Evolutionary conservation across 257 asterid species (phyloP), one percentile per base, ranked within the genome.

Genomic region (Henckelia pumila): DNA sequence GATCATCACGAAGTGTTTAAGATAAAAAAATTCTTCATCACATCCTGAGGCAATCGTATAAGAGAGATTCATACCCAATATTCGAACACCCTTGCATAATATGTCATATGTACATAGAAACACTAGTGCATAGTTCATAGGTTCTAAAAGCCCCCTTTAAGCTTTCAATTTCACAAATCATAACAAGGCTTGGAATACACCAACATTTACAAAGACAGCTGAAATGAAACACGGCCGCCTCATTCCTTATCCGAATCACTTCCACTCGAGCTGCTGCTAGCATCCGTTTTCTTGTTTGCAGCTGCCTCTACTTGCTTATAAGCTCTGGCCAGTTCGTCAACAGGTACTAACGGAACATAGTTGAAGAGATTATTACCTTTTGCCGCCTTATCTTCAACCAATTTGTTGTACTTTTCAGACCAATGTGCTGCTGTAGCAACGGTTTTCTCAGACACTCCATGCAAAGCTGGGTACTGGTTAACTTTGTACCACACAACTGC

Each of bases 331-430:
- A 89, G 73, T 55, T 86, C 96, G 13, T 88, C 95, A 19, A 86
- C 79, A 1, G 97, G 97, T 21, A 92, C 81, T 26, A 75, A 68
- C 0, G 97, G 98, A 2, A 81, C 68, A 50, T 89, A 86, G 52
- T 74, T 64, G 26, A 84, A 80, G 8, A 82, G 22, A 25, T 69
- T 71, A 49, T 80, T 84, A 7, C 97, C 98, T 63, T 83, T 86
- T 0, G 73, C 78, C 2, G 62, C 69, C 85, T 81, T 9, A 61
- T 77, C 79, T 7, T 72, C 73, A 3, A 84, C 84, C 53, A 82
- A 29, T 24, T 79, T 62, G 70, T 89, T 86, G 61, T 89, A 92
- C 64, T 76, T 86, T 74, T 77, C 78, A 1, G 89, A 80, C 89
- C 76, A 83, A 60, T 76, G 68, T 13, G 85, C 72, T 8, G 83